Conservation (phyloP, 805 yeast genomes). For the Cephaloascus albidus region DNA sequence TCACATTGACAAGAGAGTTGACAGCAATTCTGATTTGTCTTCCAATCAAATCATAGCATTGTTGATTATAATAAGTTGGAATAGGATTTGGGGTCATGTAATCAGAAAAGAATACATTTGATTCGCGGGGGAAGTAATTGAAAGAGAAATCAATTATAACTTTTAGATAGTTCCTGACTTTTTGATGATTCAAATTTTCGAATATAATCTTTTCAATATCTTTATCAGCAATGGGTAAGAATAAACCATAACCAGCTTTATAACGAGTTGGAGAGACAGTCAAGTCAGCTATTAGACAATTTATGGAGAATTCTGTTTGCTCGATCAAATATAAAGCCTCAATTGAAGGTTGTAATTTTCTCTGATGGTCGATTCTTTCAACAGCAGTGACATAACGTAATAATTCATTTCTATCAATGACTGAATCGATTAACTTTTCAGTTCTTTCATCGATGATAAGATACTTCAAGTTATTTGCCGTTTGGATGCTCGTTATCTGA, state of each 20-base stretch:
- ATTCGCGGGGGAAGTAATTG: slow-evolving; percentile 57
- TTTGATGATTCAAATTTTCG: slow-evolving; percentile 19
- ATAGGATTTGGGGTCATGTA: slow-evolving; percentile 42
- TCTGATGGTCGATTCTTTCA: slow-evolving; percentile 50
- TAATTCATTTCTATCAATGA: slow-evolving; percentile 39
- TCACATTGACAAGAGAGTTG: slow-evolving; percentile 55
- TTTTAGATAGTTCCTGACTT: slow-evolving; percentile 3
- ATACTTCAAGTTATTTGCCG: slow-evolving; percentile 9
- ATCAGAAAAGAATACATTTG: slow-evolving; percentile 63
- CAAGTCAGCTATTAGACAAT: slow-evolving; percentile 74
- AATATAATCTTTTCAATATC: no score
- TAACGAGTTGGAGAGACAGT: slow-evolving; percentile 60
- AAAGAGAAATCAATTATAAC: slow-evolving; percentile 15
- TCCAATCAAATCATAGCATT: slow-evolving; percentile 53
- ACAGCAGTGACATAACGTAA: slow-evolving; percentile 52
- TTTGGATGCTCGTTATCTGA: not conserved
- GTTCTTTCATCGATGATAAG: slow-evolving; percentile 51
- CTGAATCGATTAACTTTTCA: slow-evolving; percentile 33
- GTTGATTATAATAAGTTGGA: slow-evolving; percentile 61
- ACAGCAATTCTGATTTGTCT: slow-evolving; percentile 53
- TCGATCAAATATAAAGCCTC: slow-evolving; percentile 78
- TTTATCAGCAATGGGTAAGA: slow-evolving; percentile 46
- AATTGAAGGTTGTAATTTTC: slow-evolving; percentile 53
- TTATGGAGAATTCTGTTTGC: slow-evolving; percentile 57
- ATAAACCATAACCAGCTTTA: slow-evolving; percentile 61